Evolutionary conservation across 192 early-diverging fungal species (phyloP).

Genomic region (Coemansia sp.): DNA sequence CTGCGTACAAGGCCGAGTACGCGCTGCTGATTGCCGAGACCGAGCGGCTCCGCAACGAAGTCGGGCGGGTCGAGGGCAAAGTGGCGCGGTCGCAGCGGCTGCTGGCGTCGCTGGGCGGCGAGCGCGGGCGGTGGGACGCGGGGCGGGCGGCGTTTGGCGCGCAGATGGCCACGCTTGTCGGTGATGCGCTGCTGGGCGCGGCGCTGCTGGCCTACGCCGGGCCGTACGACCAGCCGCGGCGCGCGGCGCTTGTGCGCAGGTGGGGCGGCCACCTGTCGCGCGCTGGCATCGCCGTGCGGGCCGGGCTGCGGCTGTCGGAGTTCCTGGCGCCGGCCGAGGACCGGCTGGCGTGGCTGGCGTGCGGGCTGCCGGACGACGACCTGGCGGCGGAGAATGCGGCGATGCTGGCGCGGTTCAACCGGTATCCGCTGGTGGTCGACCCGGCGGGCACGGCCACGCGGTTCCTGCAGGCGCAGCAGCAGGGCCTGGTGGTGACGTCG

Average conservation of each 20-base stretch:
- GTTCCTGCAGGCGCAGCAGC: constrained; percentile 66
- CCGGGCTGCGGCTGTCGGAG: constrained; percentile 83
- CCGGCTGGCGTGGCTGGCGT: constrained; percentile 86
- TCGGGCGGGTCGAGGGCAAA: constrained; percentile 90
- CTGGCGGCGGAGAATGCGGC: constrained; percentile 98
- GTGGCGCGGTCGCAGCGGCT: constrained; percentile 91
- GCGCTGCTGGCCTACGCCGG: constrained; percentile 98
- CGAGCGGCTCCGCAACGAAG: constrained; percentile 87
- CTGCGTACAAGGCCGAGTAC: constrained; percentile 96
- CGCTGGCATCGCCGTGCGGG: constrained; percentile 60
- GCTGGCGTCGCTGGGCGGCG: constrained; percentile 87
- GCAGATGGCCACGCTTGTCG: constrained; percentile 98
- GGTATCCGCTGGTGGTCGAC: constrained; percentile 98
- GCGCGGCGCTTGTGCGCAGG: constrained; percentile 74
- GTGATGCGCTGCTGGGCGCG: constrained; percentile 90
- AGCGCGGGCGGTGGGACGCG: constrained; percentile 90
- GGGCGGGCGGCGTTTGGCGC: constrained; percentile 89
- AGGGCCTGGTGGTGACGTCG: constrained; percentile 83
- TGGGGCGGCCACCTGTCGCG: constrained; percentile 73
- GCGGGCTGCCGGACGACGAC: constrained; percentile 78
- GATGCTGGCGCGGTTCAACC: constrained; percentile 91
- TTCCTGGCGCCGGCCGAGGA: constrained; percentile 93
- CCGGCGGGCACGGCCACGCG: constrained; percentile 92
- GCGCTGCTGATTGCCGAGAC: constrained; percentile 94
- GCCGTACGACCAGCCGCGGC: constrained; percentile 97